These are phyloP conservation scores for Penicillium crustosum DNA, from an alignment of 2,329 filamentous ascomycete genomes.

Conservation along the genomic window DNA sequence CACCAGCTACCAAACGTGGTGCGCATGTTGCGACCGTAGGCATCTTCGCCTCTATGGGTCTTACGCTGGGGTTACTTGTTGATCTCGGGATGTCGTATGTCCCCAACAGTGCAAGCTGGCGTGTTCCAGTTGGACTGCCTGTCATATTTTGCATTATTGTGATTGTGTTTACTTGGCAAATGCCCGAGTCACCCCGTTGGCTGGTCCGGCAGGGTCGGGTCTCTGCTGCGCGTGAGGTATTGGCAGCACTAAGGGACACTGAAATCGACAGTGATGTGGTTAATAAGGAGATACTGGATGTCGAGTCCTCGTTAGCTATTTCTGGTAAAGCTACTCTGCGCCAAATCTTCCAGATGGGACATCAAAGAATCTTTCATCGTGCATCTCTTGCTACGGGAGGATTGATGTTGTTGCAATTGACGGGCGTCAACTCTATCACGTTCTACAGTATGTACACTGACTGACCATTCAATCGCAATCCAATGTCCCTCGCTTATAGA, in stretches of 20 bases:
- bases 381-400: constrained; percentile 11
- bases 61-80: constrained; percentile 11
- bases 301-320: constrained; percentile 11
- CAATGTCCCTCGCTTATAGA: neutral
- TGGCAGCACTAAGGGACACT: constrained; percentile 10
- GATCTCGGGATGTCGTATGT: constrained; percentile 19
- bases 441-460: constrained; percentile 17
- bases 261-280: neutral
- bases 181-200: constrained; percentile 22
- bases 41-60: constrained; percentile 8
- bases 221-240: constrained; percentile 10
- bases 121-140: constrained; percentile 16
- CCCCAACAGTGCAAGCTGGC: constrained; percentile 13
- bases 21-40: constrained; percentile 13
- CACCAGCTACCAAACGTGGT: constrained; percentile 12
- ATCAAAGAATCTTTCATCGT: constrained; percentile 18
- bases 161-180: constrained; percentile 4
- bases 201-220: constrained; percentile 8
- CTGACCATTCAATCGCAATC: too few species aligned
- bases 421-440: constrained; percentile 16
- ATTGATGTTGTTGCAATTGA: constrained; percentile 17
- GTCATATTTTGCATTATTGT: constrained; percentile 12
- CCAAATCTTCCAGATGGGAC: constrained; percentile 19
- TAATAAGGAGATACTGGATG: constrained; percentile 11
- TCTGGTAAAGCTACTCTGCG: constrained; percentile 8